phyloP scores from a whole-genome alignment of 208 protist species.

The Entamoeba invadens region DNA sequence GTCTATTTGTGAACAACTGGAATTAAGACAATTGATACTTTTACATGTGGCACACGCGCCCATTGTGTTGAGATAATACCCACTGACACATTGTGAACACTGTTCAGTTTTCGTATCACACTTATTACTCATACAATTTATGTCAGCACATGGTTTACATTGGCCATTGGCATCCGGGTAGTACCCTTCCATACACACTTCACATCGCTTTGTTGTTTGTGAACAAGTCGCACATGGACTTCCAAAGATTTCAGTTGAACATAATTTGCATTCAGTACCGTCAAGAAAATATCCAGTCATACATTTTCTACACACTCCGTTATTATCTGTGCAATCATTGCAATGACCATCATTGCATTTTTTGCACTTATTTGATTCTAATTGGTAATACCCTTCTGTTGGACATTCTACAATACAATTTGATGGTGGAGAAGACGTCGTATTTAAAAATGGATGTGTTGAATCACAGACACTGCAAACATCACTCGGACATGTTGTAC shows the following conservation, averaged over 20 bases:
- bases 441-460: no score
- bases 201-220: background rate
- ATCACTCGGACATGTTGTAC: no score
- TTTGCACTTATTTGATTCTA: no score
- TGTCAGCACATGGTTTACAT: background rate
- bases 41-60: no score
- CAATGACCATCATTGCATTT: no score
- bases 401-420: no score
- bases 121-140: background rate
- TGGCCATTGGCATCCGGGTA: background rate
- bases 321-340: no score
- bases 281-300: background rate
- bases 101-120: background rate
- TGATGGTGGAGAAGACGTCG: no score
- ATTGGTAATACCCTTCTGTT: no score
- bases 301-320: background rate
- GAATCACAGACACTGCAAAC: no score
- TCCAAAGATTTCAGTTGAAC: background rate
- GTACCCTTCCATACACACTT: background rate
- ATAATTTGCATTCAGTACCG: background rate
- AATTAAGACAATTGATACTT: no score
- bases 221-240: background rate
- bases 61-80: background rate
- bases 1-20: no score
- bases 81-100: background rate